Conservation (phyloP, 441 rosid genomes). For the Gossypium gossypioides region DNA sequence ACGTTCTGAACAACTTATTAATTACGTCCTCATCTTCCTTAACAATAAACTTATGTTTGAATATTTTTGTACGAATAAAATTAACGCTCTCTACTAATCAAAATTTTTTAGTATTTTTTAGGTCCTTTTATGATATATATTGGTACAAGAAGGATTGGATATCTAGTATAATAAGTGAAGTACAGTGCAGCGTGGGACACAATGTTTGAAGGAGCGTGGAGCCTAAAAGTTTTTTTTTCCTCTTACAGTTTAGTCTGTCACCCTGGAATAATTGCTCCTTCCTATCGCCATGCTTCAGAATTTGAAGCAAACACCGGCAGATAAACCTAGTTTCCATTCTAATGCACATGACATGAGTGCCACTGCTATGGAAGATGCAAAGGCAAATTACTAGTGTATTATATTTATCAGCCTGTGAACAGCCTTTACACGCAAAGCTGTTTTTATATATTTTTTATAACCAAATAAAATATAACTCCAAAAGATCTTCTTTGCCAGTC, state of each 20-base stretch:
- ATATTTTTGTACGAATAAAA: no score
- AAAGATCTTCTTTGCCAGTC: conserved; percentile 26
- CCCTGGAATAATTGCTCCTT: conserved; percentile 17
- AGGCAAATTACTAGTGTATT: background rate
- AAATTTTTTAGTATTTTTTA: no score
- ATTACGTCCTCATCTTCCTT: no score
- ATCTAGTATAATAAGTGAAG: no score
- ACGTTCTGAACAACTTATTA: no score
- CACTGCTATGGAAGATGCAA: background rate
- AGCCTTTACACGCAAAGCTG: conserved; percentile 6
- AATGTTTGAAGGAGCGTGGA: background rate
- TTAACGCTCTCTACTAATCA: no score
- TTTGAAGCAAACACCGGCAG: background rate
- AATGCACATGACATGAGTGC: background rate
- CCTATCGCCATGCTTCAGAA: background rate
- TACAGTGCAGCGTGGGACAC: no score
- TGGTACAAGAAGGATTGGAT: no score
- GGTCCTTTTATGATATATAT: no score
- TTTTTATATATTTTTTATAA: conserved; percentile 3
- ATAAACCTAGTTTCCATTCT: conserved; percentile 2
- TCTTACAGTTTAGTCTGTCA: background rate
- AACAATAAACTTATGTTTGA: no score
- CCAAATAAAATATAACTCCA: background rate
- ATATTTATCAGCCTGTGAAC: background rate
- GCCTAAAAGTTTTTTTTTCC: background rate